Evolutionary conservation across 192 early-diverging fungal genomes (phyloP).

Genomic region (Coemansia sp.): DNA sequence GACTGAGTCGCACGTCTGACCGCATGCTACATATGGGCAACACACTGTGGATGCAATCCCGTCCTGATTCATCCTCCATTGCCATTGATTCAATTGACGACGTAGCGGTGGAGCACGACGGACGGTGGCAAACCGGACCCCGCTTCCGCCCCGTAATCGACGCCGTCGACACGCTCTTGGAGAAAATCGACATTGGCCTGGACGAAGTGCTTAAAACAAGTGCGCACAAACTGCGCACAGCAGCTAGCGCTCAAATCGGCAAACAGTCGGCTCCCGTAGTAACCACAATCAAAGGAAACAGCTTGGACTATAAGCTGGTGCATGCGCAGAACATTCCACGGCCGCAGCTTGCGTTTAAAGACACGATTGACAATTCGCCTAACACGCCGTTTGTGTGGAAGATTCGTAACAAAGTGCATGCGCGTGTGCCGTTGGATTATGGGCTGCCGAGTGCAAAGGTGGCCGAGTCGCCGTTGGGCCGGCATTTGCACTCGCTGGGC

Average conservation of each 20-base stretch:
- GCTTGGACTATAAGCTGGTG: constrained; percentile 57
- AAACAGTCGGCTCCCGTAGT: constrained; percentile 40
- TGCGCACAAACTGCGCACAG: constrained; percentile 20
- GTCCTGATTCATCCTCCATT: constrained; percentile 1
- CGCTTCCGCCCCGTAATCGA: constrained; percentile 68
- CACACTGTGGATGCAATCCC: constrained; percentile 21
- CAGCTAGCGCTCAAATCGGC: constrained; percentile 24
- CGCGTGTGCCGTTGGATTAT: constrained; percentile 70
- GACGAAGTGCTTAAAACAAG: constrained; percentile 62
- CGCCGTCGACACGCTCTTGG: constrained; percentile 76
- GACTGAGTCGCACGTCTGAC: constrained; percentile 22
- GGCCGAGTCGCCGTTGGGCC: constrained; percentile 27
- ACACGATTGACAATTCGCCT: constrained; percentile 83
- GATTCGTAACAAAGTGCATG: constrained; percentile 80
- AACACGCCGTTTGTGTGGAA: constrained; percentile 75
- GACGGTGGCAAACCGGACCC: constrained; percentile 68
- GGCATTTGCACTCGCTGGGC: constrained; percentile 39
- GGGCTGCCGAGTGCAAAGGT: constrained; percentile 41
- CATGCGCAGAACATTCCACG: constrained; percentile 73
- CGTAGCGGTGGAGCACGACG: constrained; percentile 33
- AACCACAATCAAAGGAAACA: constrained; percentile 28
- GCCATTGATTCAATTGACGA: constrained; percentile 37
- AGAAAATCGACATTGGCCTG: constrained; percentile 78
- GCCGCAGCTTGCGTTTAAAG: constrained; percentile 87
- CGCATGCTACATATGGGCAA: constrained; percentile 38